A percentile compares a stretch with the other conserved stretches of the same genome.
Conservation (phyloP, 2,329 filamentous ascomycete species). For the Monilinia laxa region DNA sequence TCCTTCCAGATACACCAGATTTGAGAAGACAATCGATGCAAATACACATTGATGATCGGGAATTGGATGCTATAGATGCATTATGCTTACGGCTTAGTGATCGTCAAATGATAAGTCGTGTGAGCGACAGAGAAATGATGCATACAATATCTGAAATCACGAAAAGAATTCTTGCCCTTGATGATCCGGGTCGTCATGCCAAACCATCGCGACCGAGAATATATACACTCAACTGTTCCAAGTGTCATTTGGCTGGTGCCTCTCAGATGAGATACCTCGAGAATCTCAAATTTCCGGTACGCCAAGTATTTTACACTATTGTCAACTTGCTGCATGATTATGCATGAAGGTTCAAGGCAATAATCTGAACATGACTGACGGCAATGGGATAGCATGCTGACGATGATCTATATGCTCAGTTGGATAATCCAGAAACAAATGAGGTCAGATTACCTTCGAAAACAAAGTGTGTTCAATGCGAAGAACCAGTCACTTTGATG, state of each 20-base stretch:
- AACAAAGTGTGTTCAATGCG: constrained; percentile 42
- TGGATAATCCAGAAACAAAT: constrained; percentile 27
- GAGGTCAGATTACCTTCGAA: constrained; percentile 35
- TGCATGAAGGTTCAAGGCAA: background rate
- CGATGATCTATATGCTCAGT: constrained; percentile 27
- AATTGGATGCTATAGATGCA: constrained; percentile 43
- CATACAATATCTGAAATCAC: constrained; percentile 43
- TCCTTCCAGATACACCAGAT: constrained; percentile 44
- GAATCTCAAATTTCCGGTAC: constrained; percentile 38
- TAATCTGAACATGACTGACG: constrained; percentile 13
- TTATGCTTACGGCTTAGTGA: constrained; percentile 41
- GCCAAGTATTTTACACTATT: constrained; percentile 23
- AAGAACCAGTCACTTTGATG: constrained; percentile 40
- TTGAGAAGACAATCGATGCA: constrained; percentile 35
- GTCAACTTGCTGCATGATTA: background rate
- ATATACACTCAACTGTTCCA: constrained; percentile 43
- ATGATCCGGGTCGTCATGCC: constrained; percentile 41
- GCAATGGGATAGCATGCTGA: constrained; percentile 20
- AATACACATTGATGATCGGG: constrained; percentile 39
- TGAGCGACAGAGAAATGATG: constrained; percentile 45
- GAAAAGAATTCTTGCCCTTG: constrained; percentile 41
- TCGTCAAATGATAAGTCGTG: constrained; percentile 42
- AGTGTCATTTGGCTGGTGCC: constrained; percentile 43
- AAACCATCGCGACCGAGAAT: constrained; percentile 39
- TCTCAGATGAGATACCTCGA: constrained; percentile 40